phyloP scores from a whole-genome alignment of 345 rosid species.

The Melaleuca quinquenervia region DNA sequence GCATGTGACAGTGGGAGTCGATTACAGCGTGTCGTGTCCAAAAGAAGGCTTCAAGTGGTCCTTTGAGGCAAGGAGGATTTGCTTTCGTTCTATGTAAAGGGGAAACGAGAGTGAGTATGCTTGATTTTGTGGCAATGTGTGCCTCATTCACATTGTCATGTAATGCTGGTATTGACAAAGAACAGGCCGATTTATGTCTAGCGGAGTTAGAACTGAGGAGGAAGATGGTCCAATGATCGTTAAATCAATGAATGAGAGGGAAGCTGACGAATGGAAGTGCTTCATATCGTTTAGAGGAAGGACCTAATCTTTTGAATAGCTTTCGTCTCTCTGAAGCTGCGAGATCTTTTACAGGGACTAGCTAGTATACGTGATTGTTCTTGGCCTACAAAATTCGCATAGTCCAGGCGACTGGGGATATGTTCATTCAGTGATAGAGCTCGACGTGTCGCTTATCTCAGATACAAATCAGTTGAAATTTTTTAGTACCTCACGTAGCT shows the following conservation, averaged over 20 bases:
- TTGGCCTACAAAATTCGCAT: not conserved
- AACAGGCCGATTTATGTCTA: not conserved
- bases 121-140: not conserved
- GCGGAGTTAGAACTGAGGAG: not conserved
- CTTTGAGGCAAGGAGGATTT: not conserved
- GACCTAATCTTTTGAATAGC: not conserved
- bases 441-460: not conserved
- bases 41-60: not conserved
- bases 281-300: not conserved
- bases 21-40: not conserved
- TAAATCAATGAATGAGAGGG: not conserved
- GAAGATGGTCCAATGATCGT: too few species aligned
- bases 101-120: not conserved
- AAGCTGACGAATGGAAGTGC: not conserved
- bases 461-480: not conserved
- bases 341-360: not conserved
- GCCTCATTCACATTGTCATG: not conserved
- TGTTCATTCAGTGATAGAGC: not conserved
- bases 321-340: not conserved
- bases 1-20: not conserved
- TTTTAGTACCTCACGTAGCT: not conserved
- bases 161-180: not conserved
- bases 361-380: not conserved
- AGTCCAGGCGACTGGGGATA: not conserved
- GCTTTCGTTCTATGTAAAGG: not conserved